Evolutionary conservation across 352 stramenopile species (phyloP).

Genomic region (Labyrinthula sp.): DNA sequence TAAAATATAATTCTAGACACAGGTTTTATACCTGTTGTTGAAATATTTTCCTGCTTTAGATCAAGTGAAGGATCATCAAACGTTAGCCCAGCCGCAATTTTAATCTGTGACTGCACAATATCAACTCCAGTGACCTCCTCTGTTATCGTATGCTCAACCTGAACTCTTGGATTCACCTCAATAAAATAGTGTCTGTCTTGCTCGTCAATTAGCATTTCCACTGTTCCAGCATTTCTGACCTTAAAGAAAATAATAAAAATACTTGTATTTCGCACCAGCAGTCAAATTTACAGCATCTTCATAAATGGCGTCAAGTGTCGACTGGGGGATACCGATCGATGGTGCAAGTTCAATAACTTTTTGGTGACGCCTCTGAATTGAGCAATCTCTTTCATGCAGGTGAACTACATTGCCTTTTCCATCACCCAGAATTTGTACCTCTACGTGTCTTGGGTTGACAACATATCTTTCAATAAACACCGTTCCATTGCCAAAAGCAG

Average conservation of each 20-base stretch:
- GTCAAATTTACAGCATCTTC: background rate
- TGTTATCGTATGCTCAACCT: conserved; percentile 72
- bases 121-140: conserved; percentile 76
- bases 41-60: too few relatives aligned
- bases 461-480: conserved; percentile 89
- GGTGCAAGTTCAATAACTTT: conserved; percentile 52
- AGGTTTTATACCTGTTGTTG: too few relatives aligned
- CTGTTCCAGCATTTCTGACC: conserved; percentile 63
- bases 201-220: conserved; percentile 88
- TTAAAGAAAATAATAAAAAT: background rate
- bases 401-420: conserved; percentile 73
- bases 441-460: conserved; percentile 77
- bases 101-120: conserved; percentile 83
- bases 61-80: too few relatives aligned
- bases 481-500: conserved; percentile 70
- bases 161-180: conserved; percentile 90
- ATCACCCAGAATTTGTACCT: conserved; percentile 89
- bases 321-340: conserved; percentile 3
- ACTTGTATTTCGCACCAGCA: background rate
- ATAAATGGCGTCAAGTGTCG: background rate
- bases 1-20: conserved; percentile 64
- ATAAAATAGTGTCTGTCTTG: conserved; percentile 73
- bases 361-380: conserved; percentile 86
- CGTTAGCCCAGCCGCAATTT: too few relatives aligned
- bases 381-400: conserved; percentile 88